Evolutionary conservation across 208 protist genomes (phyloP).

Genomic region (Angomonas deanei): DNA sequence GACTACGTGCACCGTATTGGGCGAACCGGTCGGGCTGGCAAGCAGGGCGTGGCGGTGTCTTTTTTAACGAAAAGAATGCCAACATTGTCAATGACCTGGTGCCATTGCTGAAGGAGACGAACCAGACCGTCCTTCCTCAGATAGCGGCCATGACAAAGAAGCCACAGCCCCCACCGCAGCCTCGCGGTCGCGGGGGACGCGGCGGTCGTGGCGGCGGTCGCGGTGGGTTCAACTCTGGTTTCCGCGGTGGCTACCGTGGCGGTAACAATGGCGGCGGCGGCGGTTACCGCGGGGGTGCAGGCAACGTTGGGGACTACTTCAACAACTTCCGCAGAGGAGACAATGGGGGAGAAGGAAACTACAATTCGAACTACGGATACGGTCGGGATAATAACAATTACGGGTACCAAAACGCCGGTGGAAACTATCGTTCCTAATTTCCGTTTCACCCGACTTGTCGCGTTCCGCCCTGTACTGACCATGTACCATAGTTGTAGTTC

Average conservation of each 20-base stretch:
- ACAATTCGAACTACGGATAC: slow-evolving; percentile 20
- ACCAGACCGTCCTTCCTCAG: slow-evolving; percentile 70
- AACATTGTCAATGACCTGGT: slow-evolving; percentile 89
- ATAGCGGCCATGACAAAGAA: slow-evolving; percentile 77
- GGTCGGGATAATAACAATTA: slow-evolving; percentile 3
- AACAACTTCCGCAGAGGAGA: slow-evolving; percentile 9
- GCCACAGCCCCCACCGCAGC: slow-evolving; percentile 49
- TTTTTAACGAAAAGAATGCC: slow-evolving; percentile 94
- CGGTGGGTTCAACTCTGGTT: slow-evolving; percentile 16
- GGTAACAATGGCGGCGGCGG: slow-evolving; percentile 15
- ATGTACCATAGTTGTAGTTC: no score
- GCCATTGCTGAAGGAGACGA: slow-evolving; percentile 77
- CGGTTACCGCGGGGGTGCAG: slow-evolving; percentile 15
- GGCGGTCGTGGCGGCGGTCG: slow-evolving; percentile 30
- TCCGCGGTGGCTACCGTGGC: slow-evolving; percentile 16
- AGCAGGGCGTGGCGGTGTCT: slow-evolving; percentile 93
- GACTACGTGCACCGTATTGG: slow-evolving; percentile 99
- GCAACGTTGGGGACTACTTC: slow-evolving; percentile 12
- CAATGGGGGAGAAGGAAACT: slow-evolving; percentile 10
- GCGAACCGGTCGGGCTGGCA: slow-evolving; percentile 98
- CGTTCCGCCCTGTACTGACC: no score
- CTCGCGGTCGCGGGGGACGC: slow-evolving; percentile 34
- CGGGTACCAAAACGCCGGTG: not conserved
- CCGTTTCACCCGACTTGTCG: no score
- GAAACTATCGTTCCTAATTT: no score